Base-by-base conservation (phyloP, 768 basidiomycete genomes). In the Butyriboletus loyo region DNA sequence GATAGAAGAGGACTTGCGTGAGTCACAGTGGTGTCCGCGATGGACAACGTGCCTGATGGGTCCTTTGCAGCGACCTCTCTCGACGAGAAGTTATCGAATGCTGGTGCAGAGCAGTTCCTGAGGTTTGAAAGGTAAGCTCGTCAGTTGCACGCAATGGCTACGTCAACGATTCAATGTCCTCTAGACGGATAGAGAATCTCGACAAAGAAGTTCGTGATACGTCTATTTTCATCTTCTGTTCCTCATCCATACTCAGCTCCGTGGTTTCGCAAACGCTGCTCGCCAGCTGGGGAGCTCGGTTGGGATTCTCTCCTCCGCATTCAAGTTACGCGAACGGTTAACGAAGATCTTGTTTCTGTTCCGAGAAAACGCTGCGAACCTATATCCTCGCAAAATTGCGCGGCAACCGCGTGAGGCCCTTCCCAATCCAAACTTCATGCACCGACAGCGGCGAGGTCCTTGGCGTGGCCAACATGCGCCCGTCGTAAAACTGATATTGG, bases 251-350 rank as follows among this genome's bases (percentile, higher is more conserved):
- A 2, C 15, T 41, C 47, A 80, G 76, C 74, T 81, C 10, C 73
- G 79, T 8, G 77, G 77, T 61, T 82, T 81, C 55, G 75, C 77
- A 25, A 81, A 81, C 22, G 79, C 81, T 8, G 78, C 79, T 19
- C 77, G 81, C 17, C 80, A 80, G 49, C 65, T 81, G 1, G 80
- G 81, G 4, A 79, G 78, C 49, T 82, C 80, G 0, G 78, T 82
- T 32, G 81, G 80, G 7, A 78, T 81, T 35, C 68, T 81, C 13
- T 81, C 79, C 9, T 82, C 81, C 10, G 76, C 80, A 1, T 79
- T 75, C 61, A 73, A 75, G 51, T 66, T 81, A 22, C 75, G 81
- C 5, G 73, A 80, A 47, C 77, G 81, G 10, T 69, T 82, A 27
- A 72, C 76, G 5, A 78, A 78, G 52, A 73, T 81, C 10, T 61